These are phyloP conservation scores for Loxodes magnus DNA, from an alignment of 73 alveolate species.

Conservation along the genomic window DNA sequence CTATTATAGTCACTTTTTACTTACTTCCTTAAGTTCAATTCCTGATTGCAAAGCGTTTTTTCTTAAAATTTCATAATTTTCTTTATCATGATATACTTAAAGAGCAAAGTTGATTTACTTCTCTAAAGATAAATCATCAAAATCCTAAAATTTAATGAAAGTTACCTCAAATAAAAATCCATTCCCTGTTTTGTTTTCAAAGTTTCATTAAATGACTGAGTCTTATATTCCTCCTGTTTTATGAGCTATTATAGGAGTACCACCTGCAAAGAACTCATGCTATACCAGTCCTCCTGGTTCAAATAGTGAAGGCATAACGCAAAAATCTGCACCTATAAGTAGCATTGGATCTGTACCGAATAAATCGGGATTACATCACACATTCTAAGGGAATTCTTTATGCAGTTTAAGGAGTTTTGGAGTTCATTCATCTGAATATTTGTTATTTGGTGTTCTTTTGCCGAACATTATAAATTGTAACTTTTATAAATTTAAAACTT, in stretches of 20 bases:
- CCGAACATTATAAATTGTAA: constrained; percentile 91
- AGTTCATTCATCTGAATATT: constrained; percentile 82
- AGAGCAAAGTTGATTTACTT: constrained; percentile 84
- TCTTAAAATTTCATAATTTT: constrained; percentile 57
- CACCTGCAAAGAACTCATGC: constrained; percentile 97
- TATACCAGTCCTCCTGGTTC: constrained; percentile 99
- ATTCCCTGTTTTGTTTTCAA: constrained; percentile 73
- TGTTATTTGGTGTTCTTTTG: constrained; percentile 73
- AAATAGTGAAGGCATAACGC: constrained; percentile 93
- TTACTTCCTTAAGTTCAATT: constrained; percentile 86
- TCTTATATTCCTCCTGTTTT: constrained; percentile 97
- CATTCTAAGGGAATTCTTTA: constrained; percentile 75
- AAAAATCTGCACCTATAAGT: constrained; percentile 92
- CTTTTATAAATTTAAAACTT: too few species aligned
- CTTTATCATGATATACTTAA: constrained; percentile 55
- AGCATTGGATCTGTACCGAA: constrained; percentile 91
- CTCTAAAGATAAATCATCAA: constrained; percentile 72
- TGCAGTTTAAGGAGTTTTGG: constrained; percentile 59
- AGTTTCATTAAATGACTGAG: constrained; percentile 66
- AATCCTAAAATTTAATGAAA: constrained; percentile 44
- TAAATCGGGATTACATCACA: constrained; percentile 97
- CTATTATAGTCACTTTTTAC: constrained; percentile 90
- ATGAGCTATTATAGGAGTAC: constrained; percentile 96
- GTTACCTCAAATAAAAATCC: constrained; percentile 90
- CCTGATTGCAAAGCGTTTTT: constrained; percentile 83